Percentiles rank a stretch among this genome's conserved stretches.
phyloP scores from a whole-genome alignment of 108 stramenopile genomes.

The Nitzschia sp. region DNA sequence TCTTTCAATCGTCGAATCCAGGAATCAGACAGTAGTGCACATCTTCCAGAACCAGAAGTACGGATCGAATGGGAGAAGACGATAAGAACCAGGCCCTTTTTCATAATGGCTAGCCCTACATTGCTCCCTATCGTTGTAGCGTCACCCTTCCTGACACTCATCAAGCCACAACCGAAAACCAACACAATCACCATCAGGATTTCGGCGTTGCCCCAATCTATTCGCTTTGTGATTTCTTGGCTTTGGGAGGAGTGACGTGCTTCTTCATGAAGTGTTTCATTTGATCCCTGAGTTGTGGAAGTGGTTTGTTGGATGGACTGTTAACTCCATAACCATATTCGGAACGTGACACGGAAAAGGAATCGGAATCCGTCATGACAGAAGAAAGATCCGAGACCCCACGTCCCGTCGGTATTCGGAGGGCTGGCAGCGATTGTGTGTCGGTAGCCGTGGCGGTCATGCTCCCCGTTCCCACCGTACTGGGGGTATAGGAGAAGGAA shows the following conservation, averaged over 20 bases:
- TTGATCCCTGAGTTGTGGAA: constrained; percentile 23
- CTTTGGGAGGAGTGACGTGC: constrained; percentile 15
- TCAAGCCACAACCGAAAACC: too few relatives aligned
- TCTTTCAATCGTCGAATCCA: too few relatives aligned
- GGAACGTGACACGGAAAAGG: constrained; percentile 10
- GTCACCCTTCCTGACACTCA: too few relatives aligned
- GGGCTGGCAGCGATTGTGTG: constrained; percentile 14
- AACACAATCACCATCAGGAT: too few relatives aligned
- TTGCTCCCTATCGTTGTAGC: too few relatives aligned
- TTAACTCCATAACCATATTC: constrained; percentile 4
- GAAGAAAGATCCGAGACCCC: constrained; percentile 10
- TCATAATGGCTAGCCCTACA: too few relatives aligned
- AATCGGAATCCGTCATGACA: constrained; percentile 14
- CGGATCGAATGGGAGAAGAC: too few relatives aligned
- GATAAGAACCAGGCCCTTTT: too few relatives aligned
- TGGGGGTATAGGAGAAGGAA: constrained; percentile 4
- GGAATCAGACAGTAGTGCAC: too few relatives aligned
- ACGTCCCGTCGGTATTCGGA: constrained; percentile 1
- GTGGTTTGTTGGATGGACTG: constrained; percentile 2
- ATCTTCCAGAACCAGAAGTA: too few relatives aligned
- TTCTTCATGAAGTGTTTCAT: constrained; percentile 41
- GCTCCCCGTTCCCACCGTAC: constrained; percentile 1
- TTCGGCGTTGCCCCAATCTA: too few relatives aligned
- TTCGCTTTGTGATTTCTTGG: neutral
- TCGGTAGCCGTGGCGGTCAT: constrained; percentile 10